A percentile compares a stretch with the other conserved stretches of the same genome.
These are phyloP conservation scores for Symbiodinium natans DNA, from an alignment of 73 alveolate species.

Conservation along the genomic window DNA sequence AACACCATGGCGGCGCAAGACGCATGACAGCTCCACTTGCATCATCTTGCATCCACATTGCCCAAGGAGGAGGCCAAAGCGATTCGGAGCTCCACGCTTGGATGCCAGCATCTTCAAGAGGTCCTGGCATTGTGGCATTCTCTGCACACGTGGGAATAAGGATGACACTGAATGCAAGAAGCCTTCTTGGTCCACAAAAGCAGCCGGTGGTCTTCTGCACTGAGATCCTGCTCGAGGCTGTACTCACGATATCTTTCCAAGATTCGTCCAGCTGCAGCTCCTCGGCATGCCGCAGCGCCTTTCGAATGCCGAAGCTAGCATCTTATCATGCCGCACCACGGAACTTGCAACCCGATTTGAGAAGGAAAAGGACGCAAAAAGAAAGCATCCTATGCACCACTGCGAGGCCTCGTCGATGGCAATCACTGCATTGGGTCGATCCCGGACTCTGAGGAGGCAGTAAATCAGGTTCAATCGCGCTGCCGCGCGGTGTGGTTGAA, in stretches of 20 bases:
- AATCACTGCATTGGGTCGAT: constrained; percentile 39
- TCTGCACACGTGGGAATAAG: neutral
- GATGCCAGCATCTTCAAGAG: neutral
- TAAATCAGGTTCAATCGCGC: constrained; percentile 22
- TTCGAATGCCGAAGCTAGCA: too few relatives aligned
- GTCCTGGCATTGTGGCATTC: constrained; percentile 9
- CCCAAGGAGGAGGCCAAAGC: too few relatives aligned
- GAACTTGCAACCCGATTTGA: too few relatives aligned
- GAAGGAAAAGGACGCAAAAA: too few relatives aligned
- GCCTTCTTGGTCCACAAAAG: constrained; percentile 44
- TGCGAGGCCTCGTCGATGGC: constrained; percentile 33
- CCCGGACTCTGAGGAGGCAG: constrained; percentile 55
- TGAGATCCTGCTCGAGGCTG: constrained; percentile 1
- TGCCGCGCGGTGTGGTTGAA: constrained; percentile 21
- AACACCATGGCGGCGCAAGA: too few relatives aligned
- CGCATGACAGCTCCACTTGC: too few relatives aligned
- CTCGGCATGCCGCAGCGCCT: constrained; percentile 83
- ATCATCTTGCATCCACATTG: too few relatives aligned
- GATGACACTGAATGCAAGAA: neutral
- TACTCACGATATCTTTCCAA: too few relatives aligned
- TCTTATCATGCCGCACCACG: too few relatives aligned
- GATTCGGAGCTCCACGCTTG: neutral
- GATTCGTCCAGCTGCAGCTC: too few relatives aligned
- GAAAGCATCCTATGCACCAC: too few relatives aligned
- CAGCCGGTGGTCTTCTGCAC: constrained; percentile 60